Evolutionary conservation across 1,284 basidiomycete genomes (phyloP).

Genomic region (Ustilago hordei): DNA sequence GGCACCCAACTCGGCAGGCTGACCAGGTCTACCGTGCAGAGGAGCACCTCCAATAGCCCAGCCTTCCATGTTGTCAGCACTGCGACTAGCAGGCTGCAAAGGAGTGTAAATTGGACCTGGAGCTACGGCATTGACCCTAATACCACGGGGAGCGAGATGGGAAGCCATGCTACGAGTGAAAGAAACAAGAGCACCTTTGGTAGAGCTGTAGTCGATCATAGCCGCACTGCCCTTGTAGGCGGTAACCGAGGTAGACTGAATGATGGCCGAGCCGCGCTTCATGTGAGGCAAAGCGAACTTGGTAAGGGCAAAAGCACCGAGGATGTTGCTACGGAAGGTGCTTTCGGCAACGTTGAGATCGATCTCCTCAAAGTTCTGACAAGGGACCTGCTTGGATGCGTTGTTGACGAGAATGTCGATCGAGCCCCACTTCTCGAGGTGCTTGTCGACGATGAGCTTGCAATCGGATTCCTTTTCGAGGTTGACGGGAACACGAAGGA

Average conservation of each 20-base stretch:
- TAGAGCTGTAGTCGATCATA: slow-evolving; percentile 73
- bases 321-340: slow-evolving; percentile 58
- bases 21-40: slow-evolving; percentile 51
- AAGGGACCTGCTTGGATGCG: slow-evolving; percentile 75
- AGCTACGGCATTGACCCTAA: slow-evolving; percentile 74
- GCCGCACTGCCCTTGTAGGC: slow-evolving; percentile 72
- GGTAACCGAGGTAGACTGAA: slow-evolving; percentile 77
- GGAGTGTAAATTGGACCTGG: slow-evolving; percentile 75
- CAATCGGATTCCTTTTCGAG: slow-evolving; percentile 70
- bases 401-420: slow-evolving; percentile 74
- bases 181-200: slow-evolving; percentile 72
- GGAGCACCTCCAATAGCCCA: slow-evolving; percentile 56
- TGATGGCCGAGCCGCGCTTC: slow-evolving; percentile 75
- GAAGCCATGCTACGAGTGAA: slow-evolving; percentile 75
- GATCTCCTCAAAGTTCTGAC: slow-evolving; percentile 60
- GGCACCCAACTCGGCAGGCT: slow-evolving; percentile 59
- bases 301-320: slow-evolving; percentile 54
- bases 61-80: slow-evolving; percentile 55
- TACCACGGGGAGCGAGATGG: slow-evolving; percentile 75
- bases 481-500: slow-evolving; percentile 73
- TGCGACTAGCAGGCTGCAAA: slow-evolving; percentile 58
- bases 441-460: slow-evolving; percentile 73
- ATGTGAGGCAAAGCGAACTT: slow-evolving; percentile 75
- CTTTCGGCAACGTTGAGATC: slow-evolving; percentile 48
- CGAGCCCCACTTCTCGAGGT: slow-evolving; percentile 71